phyloP scores from a whole-genome alignment of 345 rosid species.

The Arabis hirsuta region DNA sequence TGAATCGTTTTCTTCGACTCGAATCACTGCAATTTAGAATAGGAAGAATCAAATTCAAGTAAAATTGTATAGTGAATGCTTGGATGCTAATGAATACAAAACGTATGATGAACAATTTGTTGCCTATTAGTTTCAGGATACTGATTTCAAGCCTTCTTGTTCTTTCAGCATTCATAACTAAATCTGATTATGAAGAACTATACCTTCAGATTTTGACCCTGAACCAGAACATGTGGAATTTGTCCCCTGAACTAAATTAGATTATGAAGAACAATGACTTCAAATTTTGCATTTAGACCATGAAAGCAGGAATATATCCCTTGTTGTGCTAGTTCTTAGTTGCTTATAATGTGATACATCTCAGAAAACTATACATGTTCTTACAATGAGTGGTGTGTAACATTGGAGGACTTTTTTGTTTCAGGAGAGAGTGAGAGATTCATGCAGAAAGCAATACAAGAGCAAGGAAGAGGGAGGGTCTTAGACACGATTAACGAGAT shows the following conservation, averaged over 20 bases:
- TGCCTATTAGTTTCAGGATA: not conserved
- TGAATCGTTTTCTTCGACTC: not conserved
- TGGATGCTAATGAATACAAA: not conserved
- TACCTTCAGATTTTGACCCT: slow-evolving; percentile 3
- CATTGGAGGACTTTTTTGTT: slow-evolving; percentile 13
- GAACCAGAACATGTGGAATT: slow-evolving; percentile 15
- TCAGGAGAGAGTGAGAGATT: slow-evolving; percentile 92
- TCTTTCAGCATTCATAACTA: not conserved
- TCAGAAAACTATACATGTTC: not conserved
- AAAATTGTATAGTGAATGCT: not conserved
- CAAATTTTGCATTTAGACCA: not conserved
- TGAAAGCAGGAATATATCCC: not conserved
- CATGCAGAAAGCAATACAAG: slow-evolving; percentile 87
- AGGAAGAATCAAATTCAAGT: not conserved
- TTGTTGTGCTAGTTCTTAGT: slow-evolving; percentile 1
- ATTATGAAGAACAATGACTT: not conserved
- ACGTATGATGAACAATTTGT: not conserved
- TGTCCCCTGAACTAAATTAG: not conserved
- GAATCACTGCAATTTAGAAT: slow-evolving; percentile 4
- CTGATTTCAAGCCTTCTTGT: slow-evolving; percentile 16
- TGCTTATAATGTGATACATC: slow-evolving; percentile 11
- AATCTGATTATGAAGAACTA: not conserved
- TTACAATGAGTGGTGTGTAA: slow-evolving; percentile 21
- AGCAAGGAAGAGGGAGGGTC: slow-evolving; percentile 83
- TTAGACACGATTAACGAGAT: slow-evolving; percentile 80